These are phyloP conservation scores for Mucuna pruriens DNA, from an alignment of 306 rosid genomes.

Conservation along the genomic window DNA sequence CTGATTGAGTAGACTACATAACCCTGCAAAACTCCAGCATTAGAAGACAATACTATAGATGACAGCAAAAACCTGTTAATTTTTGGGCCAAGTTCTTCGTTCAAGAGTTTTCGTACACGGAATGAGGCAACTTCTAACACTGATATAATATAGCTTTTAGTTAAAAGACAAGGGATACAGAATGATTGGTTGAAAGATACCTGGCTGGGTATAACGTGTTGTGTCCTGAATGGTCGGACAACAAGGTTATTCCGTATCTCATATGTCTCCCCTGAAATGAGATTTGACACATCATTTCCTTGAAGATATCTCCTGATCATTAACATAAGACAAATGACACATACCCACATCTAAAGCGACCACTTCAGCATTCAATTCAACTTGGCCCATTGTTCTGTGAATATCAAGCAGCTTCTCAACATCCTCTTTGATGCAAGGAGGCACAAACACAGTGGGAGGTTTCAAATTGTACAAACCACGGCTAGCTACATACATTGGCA, in stretches of 20 bases:
- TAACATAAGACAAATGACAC: slow-evolving; percentile 44
- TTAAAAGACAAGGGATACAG: neutral
- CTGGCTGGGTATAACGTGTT: slow-evolving; percentile 96
- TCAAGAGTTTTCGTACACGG: neutral
- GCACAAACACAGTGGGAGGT: slow-evolving; percentile 92
- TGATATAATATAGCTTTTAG: neutral
- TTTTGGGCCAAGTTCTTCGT: neutral
- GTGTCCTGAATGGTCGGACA: slow-evolving; percentile 90
- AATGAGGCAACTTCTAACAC: neutral
- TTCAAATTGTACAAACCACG: slow-evolving; percentile 86
- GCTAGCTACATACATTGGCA: slow-evolving; percentile 93
- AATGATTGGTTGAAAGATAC: slow-evolving; percentile 44
- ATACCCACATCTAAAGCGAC: slow-evolving; percentile 89
- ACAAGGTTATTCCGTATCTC: slow-evolving; percentile 90
- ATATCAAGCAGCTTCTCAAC: slow-evolving; percentile 89
- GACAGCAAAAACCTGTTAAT: neutral
- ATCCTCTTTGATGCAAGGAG: slow-evolving; percentile 86
- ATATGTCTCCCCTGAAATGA: slow-evolving; percentile 88
- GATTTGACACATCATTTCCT: slow-evolving; percentile 36
- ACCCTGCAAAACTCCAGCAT: slow-evolving; percentile 58
- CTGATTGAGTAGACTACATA: slow-evolving; percentile 89
- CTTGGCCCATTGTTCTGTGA: slow-evolving; percentile 85
- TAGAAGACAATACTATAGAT: neutral
- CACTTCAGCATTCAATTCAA: slow-evolving; percentile 77
- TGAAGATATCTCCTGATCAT: slow-evolving; percentile 1